phyloP scores from a whole-genome alignment of 352 stramenopile species.

The Pythium guiyangense region DNA sequence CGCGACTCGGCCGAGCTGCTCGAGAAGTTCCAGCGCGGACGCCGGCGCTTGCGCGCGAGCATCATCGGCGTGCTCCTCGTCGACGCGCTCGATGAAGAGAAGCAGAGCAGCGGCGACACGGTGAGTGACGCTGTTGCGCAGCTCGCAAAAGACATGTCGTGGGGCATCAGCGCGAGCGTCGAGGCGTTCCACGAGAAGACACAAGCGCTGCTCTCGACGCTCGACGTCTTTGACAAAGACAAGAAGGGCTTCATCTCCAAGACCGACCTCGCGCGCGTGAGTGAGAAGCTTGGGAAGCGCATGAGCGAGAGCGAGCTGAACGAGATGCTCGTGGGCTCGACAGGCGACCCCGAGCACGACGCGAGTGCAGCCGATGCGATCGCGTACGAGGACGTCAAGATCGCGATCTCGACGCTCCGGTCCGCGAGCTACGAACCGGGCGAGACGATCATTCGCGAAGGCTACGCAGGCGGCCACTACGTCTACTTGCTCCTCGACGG shows the following conservation, averaged over 20 bases:
- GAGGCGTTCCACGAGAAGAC: conserved; percentile 67
- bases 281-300: conserved; percentile 59
- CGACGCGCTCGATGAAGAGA: conserved; percentile 45
- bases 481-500: conserved; percentile 78
- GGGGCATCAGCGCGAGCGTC: conserved; percentile 68
- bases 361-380: conserved; percentile 45
- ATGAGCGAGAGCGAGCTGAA: conserved; percentile 76
- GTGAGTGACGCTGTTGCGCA: conserved; percentile 26
- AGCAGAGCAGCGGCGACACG: neutral
- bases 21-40: conserved; percentile 75
- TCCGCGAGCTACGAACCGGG: conserved; percentile 59
- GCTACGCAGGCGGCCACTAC: conserved; percentile 58
- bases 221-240: conserved; percentile 76
- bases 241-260: conserved; percentile 81
- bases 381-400: conserved; percentile 78
- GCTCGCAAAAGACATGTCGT: conserved; percentile 46
- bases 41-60: conserved; percentile 67
- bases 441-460: conserved; percentile 74
- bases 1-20: conserved; percentile 67
- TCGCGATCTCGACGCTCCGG: conserved; percentile 73
- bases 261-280: conserved; percentile 68
- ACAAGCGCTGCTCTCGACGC: conserved; percentile 55
- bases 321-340: conserved; percentile 79
- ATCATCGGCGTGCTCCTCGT: conserved; percentile 75
- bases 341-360: conserved; percentile 65